Conservation (phyloP, 441 rosid genomes). For the Pelargonium australe region DNA sequence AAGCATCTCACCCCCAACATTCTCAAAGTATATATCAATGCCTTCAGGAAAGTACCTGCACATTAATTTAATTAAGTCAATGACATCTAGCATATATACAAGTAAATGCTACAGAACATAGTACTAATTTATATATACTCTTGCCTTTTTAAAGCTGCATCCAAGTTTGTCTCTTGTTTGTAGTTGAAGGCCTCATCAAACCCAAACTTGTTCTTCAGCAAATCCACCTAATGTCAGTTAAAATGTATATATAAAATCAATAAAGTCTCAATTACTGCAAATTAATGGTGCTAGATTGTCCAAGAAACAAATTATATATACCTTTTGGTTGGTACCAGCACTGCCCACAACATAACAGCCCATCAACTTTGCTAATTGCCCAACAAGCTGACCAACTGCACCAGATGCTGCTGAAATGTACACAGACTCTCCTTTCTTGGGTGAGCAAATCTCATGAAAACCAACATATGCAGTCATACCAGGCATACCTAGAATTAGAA, state of each 20-base stretch:
- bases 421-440: not conserved
- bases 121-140: too few relatives aligned
- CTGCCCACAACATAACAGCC: conserved; percentile 16
- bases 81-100: too few relatives aligned
- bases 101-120: too few relatives aligned
- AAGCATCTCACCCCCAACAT: too few relatives aligned
- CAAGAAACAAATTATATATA: not conserved
- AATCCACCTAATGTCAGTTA: not conserved
- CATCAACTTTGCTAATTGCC: not conserved
- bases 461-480: not conserved
- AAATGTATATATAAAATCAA: not conserved
- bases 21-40: too few relatives aligned
- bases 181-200: conserved; percentile 4
- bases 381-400: not conserved
- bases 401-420: not conserved
- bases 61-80: too few relatives aligned
- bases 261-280: not conserved
- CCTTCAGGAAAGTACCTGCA: too few relatives aligned
- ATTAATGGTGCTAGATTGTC: too few relatives aligned
- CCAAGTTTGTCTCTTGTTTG: not conserved
- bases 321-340: conserved; percentile 10
- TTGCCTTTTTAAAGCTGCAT: conserved; percentile 1
- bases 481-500: not conserved
- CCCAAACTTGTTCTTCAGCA: conserved; percentile 4
- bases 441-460: not conserved